A percentile compares a stretch with the other conserved stretches of the same genome.
phyloP scores from a whole-genome alignment of 2,329 filamentous ascomycete genomes.

The Neonectria hederae region DNA sequence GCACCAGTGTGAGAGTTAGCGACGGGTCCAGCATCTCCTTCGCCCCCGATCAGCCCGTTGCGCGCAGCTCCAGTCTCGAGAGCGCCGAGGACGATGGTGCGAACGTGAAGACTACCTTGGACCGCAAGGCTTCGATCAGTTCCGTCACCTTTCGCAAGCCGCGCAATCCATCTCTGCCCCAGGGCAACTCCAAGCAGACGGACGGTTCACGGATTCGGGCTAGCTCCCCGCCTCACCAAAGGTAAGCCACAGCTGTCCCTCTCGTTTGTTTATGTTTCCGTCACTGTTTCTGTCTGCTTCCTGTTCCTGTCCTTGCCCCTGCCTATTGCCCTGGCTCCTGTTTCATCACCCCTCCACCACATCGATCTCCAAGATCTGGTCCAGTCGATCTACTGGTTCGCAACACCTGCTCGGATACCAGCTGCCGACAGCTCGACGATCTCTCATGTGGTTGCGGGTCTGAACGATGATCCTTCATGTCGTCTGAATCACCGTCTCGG shows the following conservation, averaged over 20 bases:
- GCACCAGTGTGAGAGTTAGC: constrained; percentile 38
- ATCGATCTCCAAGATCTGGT: neutral
- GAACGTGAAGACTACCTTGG: constrained; percentile 42
- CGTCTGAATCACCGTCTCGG: constrained; percentile 16
- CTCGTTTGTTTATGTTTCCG: neutral
- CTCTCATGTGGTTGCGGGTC: neutral
- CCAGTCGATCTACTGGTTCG: neutral
- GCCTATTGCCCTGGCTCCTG: constrained; percentile 9
- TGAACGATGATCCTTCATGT: neutral
- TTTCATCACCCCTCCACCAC: constrained; percentile 8
- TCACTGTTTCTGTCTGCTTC: neutral
- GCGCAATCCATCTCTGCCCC: constrained; percentile 56
- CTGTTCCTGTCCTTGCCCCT: constrained; percentile 1
- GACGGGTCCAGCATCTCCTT: constrained; percentile 48
- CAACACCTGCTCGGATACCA: constrained; percentile 7
- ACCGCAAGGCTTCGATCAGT: constrained; percentile 57
- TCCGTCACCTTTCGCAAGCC: constrained; percentile 59
- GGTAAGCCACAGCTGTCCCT: constrained; percentile 49
- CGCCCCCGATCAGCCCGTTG: constrained; percentile 45
- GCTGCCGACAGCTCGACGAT: constrained; percentile 5
- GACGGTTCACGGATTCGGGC: constrained; percentile 54
- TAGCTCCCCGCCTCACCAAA: constrained; percentile 59
- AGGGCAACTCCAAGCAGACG: constrained; percentile 58
- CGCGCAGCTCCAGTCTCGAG: constrained; percentile 38
- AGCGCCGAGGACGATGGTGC: constrained; percentile 40